Evolutionary conservation across 2,329 filamentous ascomycete species (phyloP).

Genomic region (Aspergillus amoenus): DNA sequence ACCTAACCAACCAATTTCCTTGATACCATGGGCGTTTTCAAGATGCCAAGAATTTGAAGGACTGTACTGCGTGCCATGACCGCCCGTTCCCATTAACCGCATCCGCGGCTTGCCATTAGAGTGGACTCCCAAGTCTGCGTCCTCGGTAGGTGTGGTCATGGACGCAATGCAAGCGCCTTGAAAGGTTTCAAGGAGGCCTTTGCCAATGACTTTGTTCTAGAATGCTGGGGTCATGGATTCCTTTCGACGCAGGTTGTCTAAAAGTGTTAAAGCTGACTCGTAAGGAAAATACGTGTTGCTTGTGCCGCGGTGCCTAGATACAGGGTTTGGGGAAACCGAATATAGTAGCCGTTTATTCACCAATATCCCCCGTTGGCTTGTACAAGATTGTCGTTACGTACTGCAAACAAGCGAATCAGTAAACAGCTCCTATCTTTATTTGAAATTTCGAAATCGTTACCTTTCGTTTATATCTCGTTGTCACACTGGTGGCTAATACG

Average conservation of each 20-base stretch:
- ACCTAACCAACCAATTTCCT: neutral
- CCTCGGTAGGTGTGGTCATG: neutral
- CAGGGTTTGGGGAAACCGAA: neutral
- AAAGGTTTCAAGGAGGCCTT: neutral
- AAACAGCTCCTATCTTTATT: neutral
- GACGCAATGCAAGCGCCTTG: neutral
- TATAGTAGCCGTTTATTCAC: constrained; percentile 25
- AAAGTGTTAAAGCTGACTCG: neutral
- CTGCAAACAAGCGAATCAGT: constrained; percentile 49
- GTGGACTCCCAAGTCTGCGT: neutral
- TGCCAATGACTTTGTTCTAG: neutral
- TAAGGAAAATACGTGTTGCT: neutral
- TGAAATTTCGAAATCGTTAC: constrained; percentile 25
- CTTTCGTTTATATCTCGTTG: constrained; percentile 96
- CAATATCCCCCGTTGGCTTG: constrained; percentile 68
- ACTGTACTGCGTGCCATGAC: neutral
- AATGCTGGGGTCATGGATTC: neutral
- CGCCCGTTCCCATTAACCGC: neutral
- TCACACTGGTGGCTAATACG: constrained; percentile 90
- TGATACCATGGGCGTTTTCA: neutral
- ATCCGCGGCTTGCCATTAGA: neutral
- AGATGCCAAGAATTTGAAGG: neutral
- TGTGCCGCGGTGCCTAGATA: neutral
- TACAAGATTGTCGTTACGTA: constrained; percentile 98
- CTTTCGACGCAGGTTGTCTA: neutral